Conservation (phyloP, 169 alveolate species). For the Theileria orientalis region DNA sequence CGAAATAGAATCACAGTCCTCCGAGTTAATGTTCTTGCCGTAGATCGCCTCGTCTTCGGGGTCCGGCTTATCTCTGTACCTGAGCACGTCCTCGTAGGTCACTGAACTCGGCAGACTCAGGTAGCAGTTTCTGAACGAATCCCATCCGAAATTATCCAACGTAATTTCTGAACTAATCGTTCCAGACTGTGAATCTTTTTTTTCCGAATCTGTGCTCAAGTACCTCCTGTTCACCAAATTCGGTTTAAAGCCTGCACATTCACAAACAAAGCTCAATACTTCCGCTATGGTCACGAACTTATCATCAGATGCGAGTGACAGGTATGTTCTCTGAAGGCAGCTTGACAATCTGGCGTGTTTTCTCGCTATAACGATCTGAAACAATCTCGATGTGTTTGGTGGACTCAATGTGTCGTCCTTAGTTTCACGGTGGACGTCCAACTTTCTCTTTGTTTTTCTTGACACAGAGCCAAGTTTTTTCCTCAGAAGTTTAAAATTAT, state of each 20-base stretch:
- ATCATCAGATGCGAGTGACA: conserved; percentile 33
- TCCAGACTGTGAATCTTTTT: neutral
- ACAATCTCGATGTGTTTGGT: conserved; percentile 31
- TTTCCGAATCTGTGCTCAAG: neutral
- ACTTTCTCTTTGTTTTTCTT: neutral
- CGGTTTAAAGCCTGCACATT: conserved; percentile 60
- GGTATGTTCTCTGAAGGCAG: conserved; percentile 44
- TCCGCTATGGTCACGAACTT: conserved; percentile 50
- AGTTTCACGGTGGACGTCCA: neutral
- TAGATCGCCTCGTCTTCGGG: neutral
- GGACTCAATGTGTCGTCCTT: neutral
- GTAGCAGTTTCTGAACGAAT: neutral
- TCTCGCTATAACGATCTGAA: conserved; percentile 46
- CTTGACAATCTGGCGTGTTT: conserved; percentile 48
- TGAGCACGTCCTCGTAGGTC: neutral
- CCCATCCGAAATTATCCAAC: conserved; percentile 7
- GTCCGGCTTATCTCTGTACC: neutral
- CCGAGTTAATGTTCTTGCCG: neutral
- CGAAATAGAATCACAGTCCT: conserved; percentile 9
- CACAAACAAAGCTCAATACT: conserved; percentile 53
- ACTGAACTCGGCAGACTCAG: neutral
- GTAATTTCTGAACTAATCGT: neutral
- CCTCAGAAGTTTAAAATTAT: neutral
- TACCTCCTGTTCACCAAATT: conserved; percentile 13
- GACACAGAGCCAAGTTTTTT: neutral